These are phyloP conservation scores for Colletotrichum lentis DNA, from an alignment of 2,329 filamentous ascomycete genomes.

Conservation along the genomic window DNA sequence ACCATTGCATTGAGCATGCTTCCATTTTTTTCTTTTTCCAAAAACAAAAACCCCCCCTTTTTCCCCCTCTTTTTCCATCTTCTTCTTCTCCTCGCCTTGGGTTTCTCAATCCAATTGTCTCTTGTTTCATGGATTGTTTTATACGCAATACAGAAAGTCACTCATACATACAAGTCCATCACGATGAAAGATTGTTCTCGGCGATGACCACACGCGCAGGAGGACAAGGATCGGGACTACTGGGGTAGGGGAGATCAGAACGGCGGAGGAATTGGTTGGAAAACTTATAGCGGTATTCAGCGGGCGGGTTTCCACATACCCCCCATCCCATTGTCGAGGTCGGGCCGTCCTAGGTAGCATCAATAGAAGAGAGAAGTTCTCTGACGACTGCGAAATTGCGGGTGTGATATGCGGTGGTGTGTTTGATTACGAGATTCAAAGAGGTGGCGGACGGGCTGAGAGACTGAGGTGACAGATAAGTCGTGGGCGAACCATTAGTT, in stretches of 20 bases:
- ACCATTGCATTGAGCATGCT: slow-evolving; percentile 52
- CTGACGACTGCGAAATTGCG: background rate
- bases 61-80: slow-evolving; percentile 34
- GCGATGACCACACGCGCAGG: slow-evolving; percentile 16
- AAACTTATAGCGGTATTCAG: slow-evolving; percentile 22
- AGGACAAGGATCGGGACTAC: background rate
- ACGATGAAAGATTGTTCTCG: slow-evolving; percentile 22
- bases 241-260: background rate
- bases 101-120: slow-evolving; percentile 33
- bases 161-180: slow-evolving; percentile 36
- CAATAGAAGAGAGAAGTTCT: slow-evolving; percentile 32
- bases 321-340: background rate
- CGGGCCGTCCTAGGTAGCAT: slow-evolving; percentile 21
- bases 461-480: background rate
- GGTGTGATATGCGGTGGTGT: background rate
- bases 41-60: slow-evolving; percentile 20
- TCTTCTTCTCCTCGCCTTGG: slow-evolving; percentile 16
- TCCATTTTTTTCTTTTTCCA: slow-evolving; percentile 42
- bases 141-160: slow-evolving; percentile 27
- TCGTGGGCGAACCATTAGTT: background rate
- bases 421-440: background rate
- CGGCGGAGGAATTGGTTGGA: background rate
- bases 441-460: too few relatives aligned
- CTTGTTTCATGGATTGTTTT: slow-evolving; percentile 36
- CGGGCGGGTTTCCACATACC: slow-evolving; percentile 15